phyloP scores from a whole-genome alignment of 345 rosid genomes.

The Lepidium africanum region DNA sequence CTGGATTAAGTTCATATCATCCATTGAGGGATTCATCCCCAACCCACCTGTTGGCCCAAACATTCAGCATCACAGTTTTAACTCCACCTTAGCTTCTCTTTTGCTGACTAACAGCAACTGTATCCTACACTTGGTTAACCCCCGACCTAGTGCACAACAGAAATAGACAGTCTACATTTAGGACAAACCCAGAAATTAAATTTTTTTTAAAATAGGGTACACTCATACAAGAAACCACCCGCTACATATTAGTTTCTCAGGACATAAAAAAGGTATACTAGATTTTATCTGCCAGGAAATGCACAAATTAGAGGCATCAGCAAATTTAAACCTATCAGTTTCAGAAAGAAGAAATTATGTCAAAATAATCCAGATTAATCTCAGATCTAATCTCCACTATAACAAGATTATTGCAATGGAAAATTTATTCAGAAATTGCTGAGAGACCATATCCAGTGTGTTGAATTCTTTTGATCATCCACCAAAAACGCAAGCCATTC shows the following conservation, averaged over 20 bases:
- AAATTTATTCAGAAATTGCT: not conserved
- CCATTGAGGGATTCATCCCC: constrained; percentile 90
- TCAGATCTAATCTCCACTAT: not conserved
- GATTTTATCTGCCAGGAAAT: not conserved
- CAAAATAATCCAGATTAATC: not conserved
- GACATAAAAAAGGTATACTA: not conserved
- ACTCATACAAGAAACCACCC: not conserved
- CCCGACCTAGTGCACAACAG: constrained; percentile 4
- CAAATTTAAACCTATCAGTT: not conserved
- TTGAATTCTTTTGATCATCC: constrained; percentile 5
- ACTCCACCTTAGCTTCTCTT: constrained; percentile 27
- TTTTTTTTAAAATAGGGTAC: not conserved
- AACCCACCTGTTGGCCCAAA: constrained; percentile 68
- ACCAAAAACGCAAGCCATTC: not conserved
- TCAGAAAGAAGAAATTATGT: not conserved
- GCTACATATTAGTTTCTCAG: not conserved
- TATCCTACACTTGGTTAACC: not conserved
- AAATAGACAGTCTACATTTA: not conserved
- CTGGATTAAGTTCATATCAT: constrained; percentile 94
- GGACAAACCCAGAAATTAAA: not conserved
- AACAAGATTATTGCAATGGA: not conserved
- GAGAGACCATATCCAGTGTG: not conserved
- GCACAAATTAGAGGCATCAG: not conserved
- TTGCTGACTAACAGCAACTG: constrained; percentile 15
- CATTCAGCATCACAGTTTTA: constrained; percentile 86